Evolutionary conservation across 2,329 filamentous ascomycete genomes (phyloP).

Genomic region (Verticillium albo-atrum): DNA sequence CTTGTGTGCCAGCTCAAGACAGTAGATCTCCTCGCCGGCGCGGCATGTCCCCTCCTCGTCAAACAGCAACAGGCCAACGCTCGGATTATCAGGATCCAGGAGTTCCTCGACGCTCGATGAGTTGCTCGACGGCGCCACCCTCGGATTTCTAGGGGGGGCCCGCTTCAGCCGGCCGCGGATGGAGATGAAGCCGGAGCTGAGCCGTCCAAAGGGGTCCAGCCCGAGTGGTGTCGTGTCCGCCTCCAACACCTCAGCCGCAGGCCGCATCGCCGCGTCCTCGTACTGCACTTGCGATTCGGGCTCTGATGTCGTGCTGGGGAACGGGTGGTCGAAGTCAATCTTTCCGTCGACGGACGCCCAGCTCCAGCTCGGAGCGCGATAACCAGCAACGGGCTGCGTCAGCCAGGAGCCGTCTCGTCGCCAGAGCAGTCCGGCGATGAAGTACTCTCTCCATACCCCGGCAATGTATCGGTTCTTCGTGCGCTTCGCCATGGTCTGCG

Average conservation of each 20-base stretch:
- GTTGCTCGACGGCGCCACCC: too few species aligned
- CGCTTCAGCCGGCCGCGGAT: too few species aligned
- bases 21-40: too few species aligned
- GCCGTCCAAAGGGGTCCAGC: too few species aligned
- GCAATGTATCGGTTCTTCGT: constrained; percentile 19
- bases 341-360: constrained; percentile 7
- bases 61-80: too few species aligned
- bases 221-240: too few species aligned
- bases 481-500: constrained; percentile 14
- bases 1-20: too few species aligned
- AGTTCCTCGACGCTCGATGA: too few species aligned
- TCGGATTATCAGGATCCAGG: too few species aligned
- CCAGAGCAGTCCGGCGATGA: constrained; percentile 6
- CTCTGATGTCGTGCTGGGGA: background rate
- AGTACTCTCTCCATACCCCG: constrained; percentile 18
- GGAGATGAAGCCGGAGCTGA: too few species aligned
- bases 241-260: background rate
- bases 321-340: background rate
- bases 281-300: background rate
- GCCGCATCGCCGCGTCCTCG: background rate
- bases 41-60: too few species aligned
- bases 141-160: too few species aligned
- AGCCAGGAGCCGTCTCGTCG: background rate
- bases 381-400: background rate
- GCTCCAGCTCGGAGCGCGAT: constrained; percentile 9